Percentiles rank a stretch among this genome's conserved stretches.
phyloP scores from a whole-genome alignment of 2,329 filamentous ascomycete species.

The Paraphoma sp. region DNA sequence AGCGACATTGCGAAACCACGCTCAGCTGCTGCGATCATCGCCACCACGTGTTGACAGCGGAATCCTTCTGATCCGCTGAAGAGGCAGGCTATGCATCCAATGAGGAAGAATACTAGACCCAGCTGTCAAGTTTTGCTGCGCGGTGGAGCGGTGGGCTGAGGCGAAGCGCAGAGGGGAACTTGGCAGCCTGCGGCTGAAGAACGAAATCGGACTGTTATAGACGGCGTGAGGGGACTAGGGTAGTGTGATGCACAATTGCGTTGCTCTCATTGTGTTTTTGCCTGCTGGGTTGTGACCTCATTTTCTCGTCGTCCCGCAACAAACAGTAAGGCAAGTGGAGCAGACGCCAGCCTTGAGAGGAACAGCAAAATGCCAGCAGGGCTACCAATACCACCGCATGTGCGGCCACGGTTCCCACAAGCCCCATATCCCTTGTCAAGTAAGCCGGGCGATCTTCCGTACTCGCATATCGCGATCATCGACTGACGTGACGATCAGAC shows the following conservation, averaged over 20 bases:
- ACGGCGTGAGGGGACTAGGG: background rate
- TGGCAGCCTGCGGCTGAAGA: background rate
- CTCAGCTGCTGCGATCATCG: background rate
- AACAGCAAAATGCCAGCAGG: constrained; percentile 5
- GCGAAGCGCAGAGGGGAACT: background rate
- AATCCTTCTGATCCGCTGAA: background rate
- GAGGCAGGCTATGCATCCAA: background rate
- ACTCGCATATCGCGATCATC: background rate
- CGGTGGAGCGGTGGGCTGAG: background rate
- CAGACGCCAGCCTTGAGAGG: background rate
- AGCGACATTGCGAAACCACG: background rate
- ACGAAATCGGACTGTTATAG: background rate
- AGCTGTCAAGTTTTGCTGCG: background rate
- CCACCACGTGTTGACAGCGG: background rate
- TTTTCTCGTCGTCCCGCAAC: no score
- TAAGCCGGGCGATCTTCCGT: background rate
- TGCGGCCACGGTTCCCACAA: constrained; percentile 9
- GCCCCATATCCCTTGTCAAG: constrained; percentile 10
- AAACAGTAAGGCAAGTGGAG: background rate
- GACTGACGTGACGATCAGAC: constrained; percentile 2
- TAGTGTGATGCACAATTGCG: no score
- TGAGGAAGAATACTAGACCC: background rate
- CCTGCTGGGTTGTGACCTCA: no score
- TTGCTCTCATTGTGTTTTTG: no score
- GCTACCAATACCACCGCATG: background rate